A percentile compares a stretch with the other conserved stretches of the same genome.
phyloP scores from a whole-genome alignment of 345 rosid genomes.

The Alliaria petiolata region DNA sequence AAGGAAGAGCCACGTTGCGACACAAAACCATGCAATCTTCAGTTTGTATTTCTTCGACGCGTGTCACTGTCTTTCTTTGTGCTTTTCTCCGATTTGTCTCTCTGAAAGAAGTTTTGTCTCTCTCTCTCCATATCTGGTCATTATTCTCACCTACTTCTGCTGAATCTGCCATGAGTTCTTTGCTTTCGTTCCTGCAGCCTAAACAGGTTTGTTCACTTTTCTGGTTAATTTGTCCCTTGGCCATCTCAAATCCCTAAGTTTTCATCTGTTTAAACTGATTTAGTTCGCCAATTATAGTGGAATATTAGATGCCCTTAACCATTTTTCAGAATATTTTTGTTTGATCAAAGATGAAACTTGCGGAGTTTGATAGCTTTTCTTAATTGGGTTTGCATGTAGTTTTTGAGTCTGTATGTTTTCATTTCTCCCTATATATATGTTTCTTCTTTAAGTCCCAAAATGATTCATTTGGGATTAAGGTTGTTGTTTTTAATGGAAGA shows the following conservation, averaged over 20 bases:
- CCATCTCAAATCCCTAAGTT: background rate
- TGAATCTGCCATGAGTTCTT: constrained; percentile 16
- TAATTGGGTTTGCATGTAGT: constrained; percentile 1
- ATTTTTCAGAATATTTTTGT: background rate
- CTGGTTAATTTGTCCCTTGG: background rate
- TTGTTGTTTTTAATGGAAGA: too few species aligned
- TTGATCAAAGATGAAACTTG: background rate
- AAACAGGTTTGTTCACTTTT: constrained; percentile 8
- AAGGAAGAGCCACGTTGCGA: constrained; percentile 21
- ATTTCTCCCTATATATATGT: too few species aligned
- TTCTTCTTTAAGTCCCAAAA: too few species aligned
- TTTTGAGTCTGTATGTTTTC: background rate
- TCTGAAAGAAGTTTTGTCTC: background rate
- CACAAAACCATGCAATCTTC: constrained; percentile 27
- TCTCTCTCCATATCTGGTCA: background rate
- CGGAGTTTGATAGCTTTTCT: background rate
- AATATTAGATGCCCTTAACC: background rate
- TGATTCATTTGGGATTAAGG: too few species aligned
- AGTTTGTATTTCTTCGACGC: background rate
- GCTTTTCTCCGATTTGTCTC: constrained; percentile 8
- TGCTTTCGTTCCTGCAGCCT: background rate
- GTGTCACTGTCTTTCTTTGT: constrained; percentile 21
- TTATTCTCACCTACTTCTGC: background rate
- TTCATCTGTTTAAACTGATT: background rate
- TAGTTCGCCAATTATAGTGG: background rate